Base-by-base conservation (phyloP, 2,329 filamentous ascomycete genomes). In the Diatrype stigma region DNA sequence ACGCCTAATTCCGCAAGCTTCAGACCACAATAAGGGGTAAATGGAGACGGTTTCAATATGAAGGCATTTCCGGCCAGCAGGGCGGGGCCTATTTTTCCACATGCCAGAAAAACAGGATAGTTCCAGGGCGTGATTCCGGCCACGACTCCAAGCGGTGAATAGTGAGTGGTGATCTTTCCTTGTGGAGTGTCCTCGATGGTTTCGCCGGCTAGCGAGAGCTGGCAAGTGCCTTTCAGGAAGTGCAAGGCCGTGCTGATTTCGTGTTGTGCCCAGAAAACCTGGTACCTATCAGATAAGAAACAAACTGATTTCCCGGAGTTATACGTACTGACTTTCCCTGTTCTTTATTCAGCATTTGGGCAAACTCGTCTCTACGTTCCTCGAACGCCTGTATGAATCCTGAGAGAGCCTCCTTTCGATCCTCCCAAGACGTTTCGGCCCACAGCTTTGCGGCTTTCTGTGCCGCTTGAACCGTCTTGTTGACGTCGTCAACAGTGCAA, bases 51-150 rank as follows among this genome's bases (percentile, higher is more conserved):
- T 56, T 78, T 78, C 46, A 80, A 68, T 53, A 81, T 79, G 30
- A 80, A 63, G 0, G 68, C 63, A 56, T 79, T 79, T 19, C 77
- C 77, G 1, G 77, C 73, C 21, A 78, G 59, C 2, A 80, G 56
- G 0, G 76, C 72, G 1, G 74, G 63, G 2, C 60, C 64, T 32
- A 80, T 67, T 62, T 82, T 82, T 50, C 74, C 68, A 40, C 72
- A 67, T 6, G 71, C 68, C 6, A 73, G 63, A 46, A 70, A 63
- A 6, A 73, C 58, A 1, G 71, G 72, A 52, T 73, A 81, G 60
- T 82, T 82, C 79, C 79, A 82, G 2, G 79, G 78, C 30, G 76
- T 73, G 53, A 82, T 81, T 46, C 73, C 79, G 17, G 69, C 76
- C 2, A 70, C 70, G 10, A 76, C 67, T 16, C 76, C 76, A 10